Evolutionary conservation across 2,329 filamentous ascomycete species (phyloP), one percentile per base, ranked within the genome.

Genomic region (Lachnellula occidentalis): DNA sequence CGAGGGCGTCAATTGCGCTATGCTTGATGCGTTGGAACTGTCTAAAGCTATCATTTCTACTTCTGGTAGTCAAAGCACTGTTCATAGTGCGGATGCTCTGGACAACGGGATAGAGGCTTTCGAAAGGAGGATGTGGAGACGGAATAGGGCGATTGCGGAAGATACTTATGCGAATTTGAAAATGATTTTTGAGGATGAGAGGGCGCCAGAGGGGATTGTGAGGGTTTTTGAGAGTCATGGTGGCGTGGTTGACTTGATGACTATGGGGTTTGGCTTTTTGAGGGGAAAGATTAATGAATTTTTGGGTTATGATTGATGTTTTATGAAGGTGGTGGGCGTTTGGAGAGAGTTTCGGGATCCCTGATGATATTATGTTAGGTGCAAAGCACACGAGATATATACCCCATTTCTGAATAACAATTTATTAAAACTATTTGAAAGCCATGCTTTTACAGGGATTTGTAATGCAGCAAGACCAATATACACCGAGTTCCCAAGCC

Each of bases 21-120:
- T 75, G 54, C 54, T 64, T 4, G 73, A 76, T 54, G 71, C 67
- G 1, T 62, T 71, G 45, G 72, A 74, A 43, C 61, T 76, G 67
- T 1, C 64, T 65, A 1, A 69, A 71, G 42, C 27, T 34, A 45
- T 48, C 19, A 19, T 27, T 17, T 22, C 43, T 17, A 4, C 43
- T 7, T 2, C 7, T 17, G 4, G 34, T n/a, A 15, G 12, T 15
- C 31, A 22, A 27, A 21, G 31, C n/a, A 19, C 12, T n/a, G 14
- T 12, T 15, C 31, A 22, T 7, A 21, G 31, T 5, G 9, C 12
- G 43, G 17, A 22, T 6, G 36, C 51, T 27, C 41, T 39, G 9
- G 41, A 49, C 27, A 27, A 50, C 9, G 53, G 43, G 5, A 17
- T 70, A 36, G 47, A 50, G 8, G 49, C 43, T 8, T 69, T 65